A percentile compares a stretch with the other conserved stretches of the same genome.
Evolutionary conservation across 2,329 filamentous ascomycete species (phyloP).

Genomic region (Colletotrichum phormii): DNA sequence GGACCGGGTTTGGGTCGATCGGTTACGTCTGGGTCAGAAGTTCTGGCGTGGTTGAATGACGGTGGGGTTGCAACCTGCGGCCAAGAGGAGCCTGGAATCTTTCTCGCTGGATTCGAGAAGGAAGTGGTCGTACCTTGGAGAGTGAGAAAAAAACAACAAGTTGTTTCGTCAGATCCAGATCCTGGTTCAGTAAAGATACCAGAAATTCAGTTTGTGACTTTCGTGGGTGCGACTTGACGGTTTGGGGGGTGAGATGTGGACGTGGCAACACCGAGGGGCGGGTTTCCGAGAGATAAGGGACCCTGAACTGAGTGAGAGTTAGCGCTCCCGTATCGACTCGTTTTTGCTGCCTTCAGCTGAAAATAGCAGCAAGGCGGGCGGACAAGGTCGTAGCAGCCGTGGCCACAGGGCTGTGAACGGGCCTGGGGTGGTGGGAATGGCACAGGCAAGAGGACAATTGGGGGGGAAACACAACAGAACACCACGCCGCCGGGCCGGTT

Average conservation of each 20-base stretch:
- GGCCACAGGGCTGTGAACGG: constrained; percentile 30
- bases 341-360: constrained; percentile 29
- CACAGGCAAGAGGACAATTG: constrained; percentile 1
- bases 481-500: constrained; percentile 6
- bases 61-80: neutral
- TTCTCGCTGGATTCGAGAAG: constrained; percentile 10
- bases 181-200: neutral
- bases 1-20: neutral
- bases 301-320: constrained; percentile 20
- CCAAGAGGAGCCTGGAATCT: neutral
- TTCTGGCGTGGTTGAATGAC: neutral
- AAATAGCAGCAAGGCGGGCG: constrained; percentile 31
- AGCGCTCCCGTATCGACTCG: neutral
- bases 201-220: neutral
- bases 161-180: neutral
- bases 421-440: neutral
- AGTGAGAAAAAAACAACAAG: neutral
- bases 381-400: neutral
- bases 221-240: neutral
- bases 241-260: neutral
- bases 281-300: constrained; percentile 34
- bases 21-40: neutral
- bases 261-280: constrained; percentile 35
- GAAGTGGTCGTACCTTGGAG: neutral
- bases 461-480: neutral